Evolutionary conservation across 2,329 filamentous ascomycete genomes (phyloP).

Genomic region (Atkinsonella hypoxylon): DNA sequence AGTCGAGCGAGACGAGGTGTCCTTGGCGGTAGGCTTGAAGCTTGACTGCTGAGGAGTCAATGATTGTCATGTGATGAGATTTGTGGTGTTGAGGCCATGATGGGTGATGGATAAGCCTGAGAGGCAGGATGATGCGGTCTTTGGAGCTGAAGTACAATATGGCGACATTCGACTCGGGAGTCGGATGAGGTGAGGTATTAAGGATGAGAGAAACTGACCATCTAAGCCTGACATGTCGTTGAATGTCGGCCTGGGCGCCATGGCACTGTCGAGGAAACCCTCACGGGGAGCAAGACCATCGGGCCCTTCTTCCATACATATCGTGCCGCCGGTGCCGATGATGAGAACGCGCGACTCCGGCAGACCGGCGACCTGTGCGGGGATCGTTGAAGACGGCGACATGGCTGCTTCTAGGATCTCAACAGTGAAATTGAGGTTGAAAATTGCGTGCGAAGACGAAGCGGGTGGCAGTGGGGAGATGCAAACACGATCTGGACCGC

Average conservation of each 20-base stretch:
- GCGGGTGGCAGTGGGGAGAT: background rate
- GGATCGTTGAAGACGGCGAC: conserved; percentile 8
- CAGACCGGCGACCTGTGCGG: conserved; percentile 18
- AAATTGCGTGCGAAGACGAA: background rate
- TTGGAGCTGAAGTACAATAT: background rate
- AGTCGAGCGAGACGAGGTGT: conserved; percentile 42
- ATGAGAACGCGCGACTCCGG: conserved; percentile 76
- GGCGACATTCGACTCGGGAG: background rate
- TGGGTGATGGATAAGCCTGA: background rate
- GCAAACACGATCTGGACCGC: background rate
- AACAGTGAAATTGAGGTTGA: background rate
- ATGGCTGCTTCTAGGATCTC: conserved; percentile 5
- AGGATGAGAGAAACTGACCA: conserved; percentile 1
- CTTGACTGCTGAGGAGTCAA: conserved; percentile 22
- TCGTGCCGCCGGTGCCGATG: conserved; percentile 82
- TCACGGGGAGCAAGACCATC: conserved; percentile 70
- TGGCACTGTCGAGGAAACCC: conserved; percentile 70
- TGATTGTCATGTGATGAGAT: background rate
- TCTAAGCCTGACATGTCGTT: conserved; percentile 46
- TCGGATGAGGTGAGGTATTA: background rate
- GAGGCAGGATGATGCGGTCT: background rate
- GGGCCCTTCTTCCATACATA: conserved; percentile 78
- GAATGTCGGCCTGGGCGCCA: conserved; percentile 73
- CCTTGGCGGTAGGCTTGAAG: conserved; percentile 41
- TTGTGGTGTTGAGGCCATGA: background rate